Base-by-base conservation (phyloP, 208 protist genomes). In the Leishmania guyanensis region DNA sequence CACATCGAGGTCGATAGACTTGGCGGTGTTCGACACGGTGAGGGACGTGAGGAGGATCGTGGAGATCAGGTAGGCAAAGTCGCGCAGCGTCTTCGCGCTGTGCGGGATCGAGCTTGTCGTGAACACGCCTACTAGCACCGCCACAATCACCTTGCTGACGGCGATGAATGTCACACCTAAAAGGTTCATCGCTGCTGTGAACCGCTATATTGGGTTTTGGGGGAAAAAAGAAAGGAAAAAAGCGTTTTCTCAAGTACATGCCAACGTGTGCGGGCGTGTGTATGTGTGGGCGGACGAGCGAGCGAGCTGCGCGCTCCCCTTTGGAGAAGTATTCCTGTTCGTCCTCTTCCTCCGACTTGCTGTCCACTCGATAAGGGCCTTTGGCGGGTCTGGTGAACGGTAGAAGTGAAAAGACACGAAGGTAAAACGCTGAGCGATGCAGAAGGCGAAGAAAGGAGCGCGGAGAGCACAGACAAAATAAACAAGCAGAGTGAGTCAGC, bases 71-170 rank as follows among this genome's bases (percentile, higher is more conserved):
- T 90, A 94, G 72, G 88, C 89, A 58, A 95, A 94, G 79, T 94
- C 91, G 39, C 88, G 86, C 36, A 95, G 80, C 22, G 91, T 95
- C 9, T 80, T 84, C 3, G 36, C 43, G 50, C 81, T 81, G 71
- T 89, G 79, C 1, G 94, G 94, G 70, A 97, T 92, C 33, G 81
- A 89, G 39, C 75, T 79, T 36, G 87, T 89, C 48, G 87, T 88
- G 65, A 89, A 75, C 54, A 91, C 88, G 74, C 94, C 92, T 54
- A 95, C 78, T 36, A 93, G 84, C 29, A 97, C 89, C 36, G 94
- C 88, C 36, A 97, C 82, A 70, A 95, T 88, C 62, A 97, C 92
- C 80, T 95, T 93, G 74, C 85, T 75, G 36, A 95, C 90, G 29
- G 94, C 94, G 26, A 89, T 62, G 54, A 95, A 86, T n/a, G 91